These are phyloP conservation scores for Rhizopogon vinicolor DNA, from an alignment of 768 basidiomycete genomes.

Conservation along the genomic window DNA sequence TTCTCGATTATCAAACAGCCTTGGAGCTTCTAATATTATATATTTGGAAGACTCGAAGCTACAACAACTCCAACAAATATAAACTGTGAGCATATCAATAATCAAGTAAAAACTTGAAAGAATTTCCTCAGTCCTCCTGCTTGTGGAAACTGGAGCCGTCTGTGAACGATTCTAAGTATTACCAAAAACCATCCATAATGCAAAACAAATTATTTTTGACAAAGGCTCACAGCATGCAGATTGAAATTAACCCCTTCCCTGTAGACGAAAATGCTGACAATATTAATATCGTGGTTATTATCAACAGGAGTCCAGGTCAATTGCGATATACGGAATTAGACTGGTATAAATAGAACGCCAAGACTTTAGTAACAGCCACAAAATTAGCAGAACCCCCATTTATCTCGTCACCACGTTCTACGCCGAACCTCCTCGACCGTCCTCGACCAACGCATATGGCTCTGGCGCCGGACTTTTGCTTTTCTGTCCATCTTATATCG, in stretches of 20 bases:
- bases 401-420: not conserved
- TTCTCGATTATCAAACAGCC: too few relatives aligned
- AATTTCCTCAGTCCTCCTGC: too few relatives aligned
- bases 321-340: conserved; percentile 3
- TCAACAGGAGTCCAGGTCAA: not conserved
- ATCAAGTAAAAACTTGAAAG: too few relatives aligned
- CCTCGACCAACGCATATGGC: not conserved
- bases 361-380: not conserved
- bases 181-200: too few relatives aligned
- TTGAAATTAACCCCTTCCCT: not conserved
- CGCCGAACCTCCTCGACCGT: not conserved
- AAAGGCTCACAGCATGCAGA: not conserved
- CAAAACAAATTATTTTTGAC: too few relatives aligned
- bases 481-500: not conserved
- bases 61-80: too few relatives aligned
- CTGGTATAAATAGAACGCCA: conserved; percentile 1
- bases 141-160: too few relatives aligned
- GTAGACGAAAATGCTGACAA: not conserved
- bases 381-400: not conserved
- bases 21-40: too few relatives aligned
- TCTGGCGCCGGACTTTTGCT: not conserved
- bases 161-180: too few relatives aligned
- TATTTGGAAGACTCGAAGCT: too few relatives aligned
- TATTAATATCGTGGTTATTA: too few relatives aligned
- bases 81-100: too few relatives aligned